phyloP scores from a whole-genome alignment of 495 filamentous ascomycete species.

The Aspergillus indologenus region DNA sequence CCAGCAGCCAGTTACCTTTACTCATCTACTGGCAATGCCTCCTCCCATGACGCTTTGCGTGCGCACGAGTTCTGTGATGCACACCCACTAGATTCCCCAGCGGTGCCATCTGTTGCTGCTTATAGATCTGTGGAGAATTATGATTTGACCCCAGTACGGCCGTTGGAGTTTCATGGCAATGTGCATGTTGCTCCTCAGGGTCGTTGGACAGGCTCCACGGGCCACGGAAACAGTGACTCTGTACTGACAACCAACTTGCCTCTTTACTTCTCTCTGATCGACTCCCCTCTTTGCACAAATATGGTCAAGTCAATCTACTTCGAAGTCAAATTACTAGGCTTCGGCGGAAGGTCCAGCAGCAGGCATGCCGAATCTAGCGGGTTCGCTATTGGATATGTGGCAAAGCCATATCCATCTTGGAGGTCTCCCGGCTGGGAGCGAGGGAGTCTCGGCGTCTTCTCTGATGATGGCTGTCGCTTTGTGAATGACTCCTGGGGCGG shows the following conservation, averaged over 20 bases:
- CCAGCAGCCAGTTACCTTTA: slow-evolving; percentile 63
- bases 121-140: slow-evolving; percentile 39
- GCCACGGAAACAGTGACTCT: slow-evolving; percentile 38
- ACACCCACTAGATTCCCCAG: slow-evolving; percentile 62
- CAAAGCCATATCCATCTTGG: slow-evolving; percentile 82
- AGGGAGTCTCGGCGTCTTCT: slow-evolving; percentile 79
- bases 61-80: slow-evolving; percentile 67
- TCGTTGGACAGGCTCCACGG: slow-evolving; percentile 45
- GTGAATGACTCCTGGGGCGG: slow-evolving; percentile 86
- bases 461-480: slow-evolving; percentile 85
- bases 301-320: slow-evolving; percentile 68
- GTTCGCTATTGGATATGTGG: slow-evolving; percentile 73
- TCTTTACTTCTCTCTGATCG: slow-evolving; percentile 64
- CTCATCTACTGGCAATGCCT: slow-evolving; percentile 74
- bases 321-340: slow-evolving; percentile 60
- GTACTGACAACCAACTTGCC: slow-evolving; percentile 65
- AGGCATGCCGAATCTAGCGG: slow-evolving; percentile 50
- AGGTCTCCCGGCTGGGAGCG: slow-evolving; percentile 90
- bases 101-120: slow-evolving; percentile 39
- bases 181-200: slow-evolving; percentile 32
- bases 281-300: slow-evolving; percentile 63
- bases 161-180: slow-evolving; percentile 47
- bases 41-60: slow-evolving; percentile 61
- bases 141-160: slow-evolving; percentile 44
- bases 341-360: slow-evolving; percentile 33